Evolutionary conservation across 371 early-diverging fungal species (phyloP), one percentile per base, ranked within the genome.

Genomic region (Mucor irregularis): DNA sequence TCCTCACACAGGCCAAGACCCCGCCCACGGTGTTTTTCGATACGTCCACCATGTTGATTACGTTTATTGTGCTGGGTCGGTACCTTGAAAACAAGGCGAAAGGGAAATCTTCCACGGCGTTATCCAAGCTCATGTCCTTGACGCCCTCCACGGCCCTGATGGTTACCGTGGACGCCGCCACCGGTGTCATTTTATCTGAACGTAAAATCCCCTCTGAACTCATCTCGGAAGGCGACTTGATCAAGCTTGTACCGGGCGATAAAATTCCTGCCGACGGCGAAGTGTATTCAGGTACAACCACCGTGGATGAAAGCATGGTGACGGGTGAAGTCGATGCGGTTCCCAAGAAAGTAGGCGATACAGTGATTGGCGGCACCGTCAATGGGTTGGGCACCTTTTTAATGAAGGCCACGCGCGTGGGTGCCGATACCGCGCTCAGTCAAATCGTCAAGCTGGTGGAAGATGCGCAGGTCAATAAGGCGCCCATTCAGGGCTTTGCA

Each of bases 241-340:
- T 97, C 60, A 90, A 91, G 61, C 80, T 97, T 34, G 69, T 93
- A 4, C 97, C 98, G 1, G 96, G 97, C 24, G 96, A 97, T 65
- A 91, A 93, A 49, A 76, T 98, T 25, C 95, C 98, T 3, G 86
- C 93, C 0, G 99, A 99, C 69, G 98, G 96, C n/a, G 58, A 79
- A 1, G 76, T 99, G 7, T 68, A 87, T n/a, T 74, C 71, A 13
- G 99, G 99, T 4, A 46, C 74, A 8, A 88, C 94, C 4, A 78
- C 86, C 25, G 85, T 99, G 7, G 98, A 99, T 74, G 99, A 99
- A 75, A 91, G 95, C 48, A 93, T 99, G 76, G 88, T 99, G 0
- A 99, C 99, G 0, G 99, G 99, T 33, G 99, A 99, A 73, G 87
- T 91, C 13, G 73, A 93, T 19, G 93, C 97, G 0, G 90, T 99